Percentiles rank a stretch among this genome's conserved stretches.
These are phyloP conservation scores for Singerocomus rubriflavus DNA, from an alignment of 1,284 basidiomycete genomes.

Conservation along the genomic window DNA sequence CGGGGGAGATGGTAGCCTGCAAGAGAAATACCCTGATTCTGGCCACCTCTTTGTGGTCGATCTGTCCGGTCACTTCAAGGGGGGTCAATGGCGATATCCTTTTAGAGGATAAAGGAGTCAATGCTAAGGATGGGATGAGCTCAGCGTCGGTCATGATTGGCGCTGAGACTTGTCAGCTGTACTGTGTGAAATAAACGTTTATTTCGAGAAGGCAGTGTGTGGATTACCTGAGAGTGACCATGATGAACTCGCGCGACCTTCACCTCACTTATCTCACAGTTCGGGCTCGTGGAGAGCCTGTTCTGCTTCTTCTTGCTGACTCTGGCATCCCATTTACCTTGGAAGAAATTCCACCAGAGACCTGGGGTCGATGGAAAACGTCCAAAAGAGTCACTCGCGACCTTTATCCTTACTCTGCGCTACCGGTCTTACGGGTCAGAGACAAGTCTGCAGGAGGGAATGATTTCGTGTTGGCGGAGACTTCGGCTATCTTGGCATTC, in stretches of 20 bases:
- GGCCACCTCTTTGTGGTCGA: slow-evolving; percentile 64
- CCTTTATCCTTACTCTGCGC: slow-evolving; percentile 22
- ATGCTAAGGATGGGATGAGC: not conserved
- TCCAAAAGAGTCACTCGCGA: slow-evolving; percentile 16
- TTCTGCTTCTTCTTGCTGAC: slow-evolving; percentile 26
- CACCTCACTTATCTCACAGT: slow-evolving; percentile 20
- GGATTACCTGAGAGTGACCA: not conserved
- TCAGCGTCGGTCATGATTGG: not conserved
- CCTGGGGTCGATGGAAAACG: slow-evolving; percentile 19
- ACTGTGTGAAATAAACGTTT: not conserved
- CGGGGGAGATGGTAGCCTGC: slow-evolving; percentile 48
- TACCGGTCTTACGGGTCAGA: slow-evolving; percentile 26
- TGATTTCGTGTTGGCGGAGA: slow-evolving; percentile 25
- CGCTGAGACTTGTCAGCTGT: not conserved
- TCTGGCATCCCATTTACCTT: slow-evolving; percentile 23
- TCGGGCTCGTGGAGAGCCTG: slow-evolving; percentile 27
- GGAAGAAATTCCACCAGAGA: slow-evolving; percentile 12
- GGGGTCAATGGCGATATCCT: slow-evolving; percentile 39
- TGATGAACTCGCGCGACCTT: slow-evolving; percentile 18
- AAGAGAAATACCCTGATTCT: slow-evolving; percentile 56
- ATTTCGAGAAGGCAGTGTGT: not conserved
- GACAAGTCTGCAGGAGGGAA: slow-evolving; percentile 6
- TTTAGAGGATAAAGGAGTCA: slow-evolving; percentile 28
- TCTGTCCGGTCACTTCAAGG: slow-evolving; percentile 51
- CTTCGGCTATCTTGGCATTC: slow-evolving; percentile 24